Evolutionary conservation across 2,329 filamentous ascomycete species (phyloP).

Genomic region (Shiraia sp.): DNA sequence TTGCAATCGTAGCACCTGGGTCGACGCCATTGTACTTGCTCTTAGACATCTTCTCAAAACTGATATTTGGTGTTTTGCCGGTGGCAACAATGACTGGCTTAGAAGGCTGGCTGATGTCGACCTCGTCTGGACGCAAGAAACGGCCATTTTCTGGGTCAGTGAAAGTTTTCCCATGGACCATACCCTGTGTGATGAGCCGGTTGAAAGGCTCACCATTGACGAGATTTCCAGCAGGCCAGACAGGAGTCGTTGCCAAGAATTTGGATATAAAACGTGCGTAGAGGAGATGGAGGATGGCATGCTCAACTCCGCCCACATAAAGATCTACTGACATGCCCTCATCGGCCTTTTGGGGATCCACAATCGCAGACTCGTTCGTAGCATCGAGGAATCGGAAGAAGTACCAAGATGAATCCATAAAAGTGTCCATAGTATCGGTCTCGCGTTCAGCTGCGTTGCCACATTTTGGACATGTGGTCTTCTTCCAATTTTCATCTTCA

Average conservation of each 20-base stretch:
- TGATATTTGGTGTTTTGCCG: slow-evolving; percentile 62
- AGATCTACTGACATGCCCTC: slow-evolving; percentile 74
- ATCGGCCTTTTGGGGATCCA: slow-evolving; percentile 63
- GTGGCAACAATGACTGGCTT: slow-evolving; percentile 66
- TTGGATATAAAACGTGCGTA: slow-evolving; percentile 92
- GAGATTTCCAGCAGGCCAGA: slow-evolving; percentile 45
- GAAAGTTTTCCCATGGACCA: slow-evolving; percentile 89
- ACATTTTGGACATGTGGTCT: slow-evolving; percentile 77
- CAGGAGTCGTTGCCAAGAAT: slow-evolving; percentile 66
- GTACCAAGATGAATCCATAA: slow-evolving; percentile 95
- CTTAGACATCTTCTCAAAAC: slow-evolving; percentile 93
- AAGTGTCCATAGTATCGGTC: slow-evolving; percentile 95
- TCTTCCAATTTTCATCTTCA: slow-evolving; percentile 71
- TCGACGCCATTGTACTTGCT: slow-evolving; percentile 93
- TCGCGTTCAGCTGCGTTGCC: slow-evolving; percentile 72
- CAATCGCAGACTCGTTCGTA: slow-evolving; percentile 63
- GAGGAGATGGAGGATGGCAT: slow-evolving; percentile 86
- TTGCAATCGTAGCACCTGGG: slow-evolving; percentile 70
- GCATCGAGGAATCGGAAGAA: slow-evolving; percentile 79
- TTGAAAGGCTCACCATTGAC: slow-evolving; percentile 73
- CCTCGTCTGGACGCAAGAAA: slow-evolving; percentile 76
- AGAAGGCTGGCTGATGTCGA: slow-evolving; percentile 63
- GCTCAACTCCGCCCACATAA: slow-evolving; percentile 89
- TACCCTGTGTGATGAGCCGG: slow-evolving; percentile 83
- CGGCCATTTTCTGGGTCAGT: slow-evolving; percentile 73